Base-by-base conservation (phyloP, 2,329 filamentous ascomycete species). In the Pyricularia pennisetigena region DNA sequence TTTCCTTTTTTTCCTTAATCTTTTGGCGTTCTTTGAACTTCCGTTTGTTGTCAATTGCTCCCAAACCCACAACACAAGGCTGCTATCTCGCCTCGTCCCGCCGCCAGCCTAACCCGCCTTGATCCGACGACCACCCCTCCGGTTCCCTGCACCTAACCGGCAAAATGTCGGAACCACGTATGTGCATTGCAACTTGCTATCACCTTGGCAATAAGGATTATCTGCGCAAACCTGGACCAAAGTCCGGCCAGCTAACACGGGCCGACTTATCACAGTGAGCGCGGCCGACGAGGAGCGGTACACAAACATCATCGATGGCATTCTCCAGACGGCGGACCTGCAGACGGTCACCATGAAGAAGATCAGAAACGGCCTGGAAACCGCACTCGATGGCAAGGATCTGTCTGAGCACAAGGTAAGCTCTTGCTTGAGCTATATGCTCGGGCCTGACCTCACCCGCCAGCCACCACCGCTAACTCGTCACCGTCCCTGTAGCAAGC, bases 281-380 rank as follows among this genome's bases (percentile, higher is more conserved):
- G 67, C 78, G 67, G 80, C 83, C 67, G 85, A 88, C 73, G 79
- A 79, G 71, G 71, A 75, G 68, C 79, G 81, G 71, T 88, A 87
- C 76, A 88, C 83, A 67, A 77, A 79, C 68, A 82, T 88, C 72
- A 88, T 89, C 75, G 86, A 89, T 73, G 80, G 76, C 59, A 88
- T 89, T 70, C 82, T 89, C 26, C 79, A 79, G 29, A 83, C 81
- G 12, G 83, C 84, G 68, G 85, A 89, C 71, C 82, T 89, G 59
- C 81, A 84, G 72, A 88, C 86, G n/a, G 84, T 89, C 67, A 86
- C 86, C 30, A 82, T 86, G 70, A 89, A 88, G 75, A 87, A 85
- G 77, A 83, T 89, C 69, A 84, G 86, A 67, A 81, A 84, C 71
- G 83, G 83, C 2, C 78, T 89, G 62, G 83, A 88, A 75, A 76